Base-by-base conservation (phyloP, 2,329 filamentous ascomycete genomes). In the Trichoderma simmonsii region DNA sequence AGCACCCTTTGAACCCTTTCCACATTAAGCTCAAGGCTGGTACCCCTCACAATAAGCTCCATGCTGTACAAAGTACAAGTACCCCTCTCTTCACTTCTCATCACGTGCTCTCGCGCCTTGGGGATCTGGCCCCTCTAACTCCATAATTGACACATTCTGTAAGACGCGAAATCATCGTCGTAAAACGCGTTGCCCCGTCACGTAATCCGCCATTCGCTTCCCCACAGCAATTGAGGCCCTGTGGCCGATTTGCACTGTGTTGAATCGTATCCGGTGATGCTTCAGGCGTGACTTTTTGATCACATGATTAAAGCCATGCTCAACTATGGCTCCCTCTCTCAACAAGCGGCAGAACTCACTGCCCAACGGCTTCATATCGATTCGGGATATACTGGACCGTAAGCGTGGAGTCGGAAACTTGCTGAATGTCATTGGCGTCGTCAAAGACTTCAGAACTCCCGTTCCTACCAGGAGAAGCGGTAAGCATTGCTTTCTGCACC, bases 381-480 rank as follows among this genome's bases (percentile, higher is more conserved):
- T 86, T 75, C 77, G 81, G 73, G 78, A 84, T 34, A 77, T 89
- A 24, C 76, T 89, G 73, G 80, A 86, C 65, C 80, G 80, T 24
- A 78, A 79, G 28, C 70, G 80, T 60, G 61, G 74, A 9, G 18
- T 75, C 30, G 74, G 78, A 32, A 75, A 56, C 2, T 72, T 82
- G 6, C 83, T 90, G 74, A 91, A 84, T 80, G 82, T 96, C 54
- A 86, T 94, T 65, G 94, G 93, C 1, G 81, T 95, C 5, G 87
- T 95, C 4, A 88, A 89, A 66, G 92, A 95, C 75, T 86, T 85
- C 63, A 85, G 88, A 71, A 80, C 85, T 1, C 87, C 89, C 1
- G 84, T 83, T 0, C 71, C 78, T 12, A 89, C 89, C 1, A 82
- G 73, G 69, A 86, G 87, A 26, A 77, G 79, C 28, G 91, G 92